Conservation (phyloP, 2,329 filamentous ascomycete species). For the Stagonosporopsis chrysanthemi region DNA sequence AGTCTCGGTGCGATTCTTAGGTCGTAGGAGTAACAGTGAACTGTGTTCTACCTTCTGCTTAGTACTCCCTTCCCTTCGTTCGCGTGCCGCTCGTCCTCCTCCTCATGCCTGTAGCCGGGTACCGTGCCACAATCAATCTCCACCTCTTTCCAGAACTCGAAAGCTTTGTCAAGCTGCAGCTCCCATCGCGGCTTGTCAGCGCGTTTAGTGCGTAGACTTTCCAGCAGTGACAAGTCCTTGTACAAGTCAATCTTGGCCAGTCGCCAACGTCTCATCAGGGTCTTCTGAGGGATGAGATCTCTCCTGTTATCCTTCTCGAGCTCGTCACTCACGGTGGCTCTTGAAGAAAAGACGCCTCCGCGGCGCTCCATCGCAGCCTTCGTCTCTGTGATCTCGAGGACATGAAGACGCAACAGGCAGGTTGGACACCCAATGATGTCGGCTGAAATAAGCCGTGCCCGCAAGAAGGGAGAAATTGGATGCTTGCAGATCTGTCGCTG, state of each 20-base stretch:
- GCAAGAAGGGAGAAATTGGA: background rate
- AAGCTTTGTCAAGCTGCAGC: constrained; percentile 1
- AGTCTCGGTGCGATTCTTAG: background rate
- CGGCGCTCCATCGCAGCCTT: constrained; percentile 17
- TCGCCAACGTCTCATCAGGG: background rate
- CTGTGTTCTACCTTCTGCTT: background rate
- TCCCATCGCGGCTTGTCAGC: background rate
- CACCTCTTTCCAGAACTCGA: constrained; percentile 16
- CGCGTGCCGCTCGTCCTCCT: background rate
- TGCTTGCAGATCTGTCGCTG: background rate
- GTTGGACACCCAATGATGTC: constrained; percentile 3
- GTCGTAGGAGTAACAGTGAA: too few species aligned
- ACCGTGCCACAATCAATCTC: constrained; percentile 11
- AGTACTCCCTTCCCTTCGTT: background rate
- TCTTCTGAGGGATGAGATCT: background rate
- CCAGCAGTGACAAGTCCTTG: constrained; percentile 10
- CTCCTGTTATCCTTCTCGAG: background rate
- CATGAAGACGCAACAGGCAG: constrained; percentile 15
- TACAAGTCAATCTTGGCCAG: constrained; percentile 13
- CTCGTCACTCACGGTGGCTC: background rate
- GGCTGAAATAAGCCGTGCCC: background rate
- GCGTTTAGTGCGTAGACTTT: constrained; percentile 11
- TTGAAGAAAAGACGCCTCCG: constrained; percentile 25
- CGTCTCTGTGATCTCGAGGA: constrained; percentile 13
- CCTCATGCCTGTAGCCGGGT: constrained; percentile 1